A percentile compares a stretch with the other conserved stretches of the same genome.
phyloP scores from a whole-genome alignment of 2,329 filamentous ascomycete species.

The Zymoseptoria brevis region DNA sequence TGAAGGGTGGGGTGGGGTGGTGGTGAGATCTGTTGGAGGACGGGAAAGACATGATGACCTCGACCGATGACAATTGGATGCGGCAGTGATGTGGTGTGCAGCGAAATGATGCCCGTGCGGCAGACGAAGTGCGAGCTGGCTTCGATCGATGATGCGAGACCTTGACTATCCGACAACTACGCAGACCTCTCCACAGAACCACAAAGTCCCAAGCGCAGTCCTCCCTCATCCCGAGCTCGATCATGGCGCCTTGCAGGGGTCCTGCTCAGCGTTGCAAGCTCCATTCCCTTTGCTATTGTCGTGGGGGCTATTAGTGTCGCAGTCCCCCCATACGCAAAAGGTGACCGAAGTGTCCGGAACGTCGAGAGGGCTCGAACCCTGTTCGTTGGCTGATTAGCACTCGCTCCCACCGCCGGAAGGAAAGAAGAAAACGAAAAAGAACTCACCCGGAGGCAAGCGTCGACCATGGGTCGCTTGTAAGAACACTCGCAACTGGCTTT shows the following conservation, averaged over 20 bases:
- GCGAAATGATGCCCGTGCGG: too few species aligned
- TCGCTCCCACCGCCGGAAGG: not conserved
- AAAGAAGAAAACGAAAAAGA: too few species aligned
- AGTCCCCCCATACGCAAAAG: not conserved
- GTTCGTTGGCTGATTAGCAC: not conserved
- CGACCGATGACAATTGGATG: too few species aligned
- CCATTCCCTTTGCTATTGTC: not conserved
- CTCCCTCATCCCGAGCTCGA: not conserved
- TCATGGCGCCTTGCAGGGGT: not conserved
- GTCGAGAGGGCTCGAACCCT: not conserved
- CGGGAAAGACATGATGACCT: not conserved
- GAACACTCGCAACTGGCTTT: not conserved
- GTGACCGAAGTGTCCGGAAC: not conserved
- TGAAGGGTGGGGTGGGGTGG: not conserved
- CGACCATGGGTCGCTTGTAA: not conserved
- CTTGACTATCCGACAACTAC: not conserved
- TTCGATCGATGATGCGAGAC: too few species aligned
- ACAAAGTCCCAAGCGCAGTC: not conserved
- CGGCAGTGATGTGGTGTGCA: too few species aligned
- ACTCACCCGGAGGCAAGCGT: not conserved
- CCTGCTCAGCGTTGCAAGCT: not conserved
- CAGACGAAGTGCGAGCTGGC: too few species aligned
- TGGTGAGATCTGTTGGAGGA: not conserved
- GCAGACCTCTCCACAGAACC: not conserved
- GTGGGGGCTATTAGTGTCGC: not conserved